These are phyloP conservation scores for Calendula officinalis DNA, from an alignment of 129 eudicot species.

Conservation along the genomic window DNA sequence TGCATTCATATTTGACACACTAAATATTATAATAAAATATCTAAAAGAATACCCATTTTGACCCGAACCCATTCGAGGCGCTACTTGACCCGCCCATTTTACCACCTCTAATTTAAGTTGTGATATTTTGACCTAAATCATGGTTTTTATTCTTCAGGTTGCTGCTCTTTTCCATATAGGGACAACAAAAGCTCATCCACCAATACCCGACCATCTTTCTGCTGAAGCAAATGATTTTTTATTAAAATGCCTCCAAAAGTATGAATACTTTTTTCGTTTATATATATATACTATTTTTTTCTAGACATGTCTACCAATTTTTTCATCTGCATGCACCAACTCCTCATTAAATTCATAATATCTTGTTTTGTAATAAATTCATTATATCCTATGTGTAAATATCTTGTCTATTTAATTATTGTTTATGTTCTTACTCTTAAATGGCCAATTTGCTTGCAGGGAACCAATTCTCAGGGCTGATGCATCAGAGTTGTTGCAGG, in stretches of 20 bases:
- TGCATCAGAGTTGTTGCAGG: constrained; percentile 92
- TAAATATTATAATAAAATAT: not conserved
- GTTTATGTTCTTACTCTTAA: not conserved
- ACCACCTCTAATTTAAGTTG: not conserved
- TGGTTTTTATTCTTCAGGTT: constrained; percentile 51
- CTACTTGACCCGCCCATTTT: not conserved
- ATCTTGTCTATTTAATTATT: constrained; percentile 1
- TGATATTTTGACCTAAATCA: constrained; percentile 6
- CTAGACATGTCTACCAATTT: not conserved
- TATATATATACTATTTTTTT: not conserved
- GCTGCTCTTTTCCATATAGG: constrained; percentile 98
- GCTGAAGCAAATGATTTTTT: constrained; percentile 88
- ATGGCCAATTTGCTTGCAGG: constrained; percentile 45
- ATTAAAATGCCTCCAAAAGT: constrained; percentile 90
- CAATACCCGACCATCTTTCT: constrained; percentile 96
- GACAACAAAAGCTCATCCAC: constrained; percentile 97
- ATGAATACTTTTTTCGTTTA: constrained; percentile 20
- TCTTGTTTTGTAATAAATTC: not conserved
- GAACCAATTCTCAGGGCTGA: constrained; percentile 77
- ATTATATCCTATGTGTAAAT: not conserved
- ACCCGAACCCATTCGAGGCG: not conserved
- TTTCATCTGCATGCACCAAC: constrained; percentile 11
- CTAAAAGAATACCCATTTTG: not conserved
- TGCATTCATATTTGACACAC: not conserved
- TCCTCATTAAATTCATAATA: not conserved